phyloP scores from a whole-genome alignment of 1,284 basidiomycete species.

The Boletus coffeatus region DNA sequence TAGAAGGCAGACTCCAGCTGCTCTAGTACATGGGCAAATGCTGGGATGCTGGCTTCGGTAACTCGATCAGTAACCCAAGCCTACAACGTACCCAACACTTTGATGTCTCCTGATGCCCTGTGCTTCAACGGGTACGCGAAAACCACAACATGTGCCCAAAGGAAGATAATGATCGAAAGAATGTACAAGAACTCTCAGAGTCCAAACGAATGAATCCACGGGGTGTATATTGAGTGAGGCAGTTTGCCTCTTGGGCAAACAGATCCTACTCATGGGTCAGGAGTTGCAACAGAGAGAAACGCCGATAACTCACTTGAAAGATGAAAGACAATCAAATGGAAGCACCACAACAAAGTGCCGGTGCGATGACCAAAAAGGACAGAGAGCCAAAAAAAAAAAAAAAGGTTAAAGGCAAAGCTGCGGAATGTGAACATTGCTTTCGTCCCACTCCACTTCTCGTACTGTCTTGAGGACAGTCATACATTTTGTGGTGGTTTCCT shows the following conservation, averaged over 20 bases:
- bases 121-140: constrained; percentile 5
- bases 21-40: constrained; percentile 73
- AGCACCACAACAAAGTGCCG: constrained; percentile 1
- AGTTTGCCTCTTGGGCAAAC: constrained; percentile 5
- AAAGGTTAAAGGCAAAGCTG: constrained; percentile 1
- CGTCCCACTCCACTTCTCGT: background rate
- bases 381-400: background rate
- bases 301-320: background rate
- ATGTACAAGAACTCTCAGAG: constrained; percentile 8
- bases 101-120: background rate
- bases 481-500: background rate
- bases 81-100: constrained; percentile 15
- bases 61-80: background rate
- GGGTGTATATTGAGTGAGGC: background rate
- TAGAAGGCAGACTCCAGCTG: constrained; percentile 72
- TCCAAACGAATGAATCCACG: background rate
- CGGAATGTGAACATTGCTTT: background rate
- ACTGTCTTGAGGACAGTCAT: constrained; percentile 4
- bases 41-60: constrained; percentile 31
- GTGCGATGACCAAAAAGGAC: background rate
- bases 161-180: background rate
- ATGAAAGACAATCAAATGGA: background rate
- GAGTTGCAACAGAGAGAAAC: background rate
- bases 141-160: background rate
- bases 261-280: background rate